Conservation (phyloP, 306 rosid genomes). For the Neltuma alba region DNA sequence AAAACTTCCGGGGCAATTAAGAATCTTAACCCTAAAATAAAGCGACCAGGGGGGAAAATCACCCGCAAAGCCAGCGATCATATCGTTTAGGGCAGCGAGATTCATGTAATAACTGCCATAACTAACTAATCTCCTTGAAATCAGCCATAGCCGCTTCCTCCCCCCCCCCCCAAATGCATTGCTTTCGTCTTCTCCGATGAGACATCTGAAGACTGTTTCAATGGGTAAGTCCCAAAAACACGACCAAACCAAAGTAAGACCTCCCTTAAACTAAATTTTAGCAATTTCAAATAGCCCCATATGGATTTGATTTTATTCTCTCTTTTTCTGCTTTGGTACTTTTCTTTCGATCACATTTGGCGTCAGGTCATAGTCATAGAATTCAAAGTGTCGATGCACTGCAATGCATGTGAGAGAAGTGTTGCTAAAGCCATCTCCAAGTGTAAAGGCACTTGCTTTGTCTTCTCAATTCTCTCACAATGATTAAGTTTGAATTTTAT, state of each 20-base stretch:
- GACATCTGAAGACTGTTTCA: neutral
- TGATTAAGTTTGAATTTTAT: neutral
- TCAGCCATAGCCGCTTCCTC: neutral
- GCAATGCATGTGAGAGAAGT: conserved; percentile 77
- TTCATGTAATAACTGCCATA: conserved; percentile 28
- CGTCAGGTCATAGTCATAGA: conserved; percentile 47
- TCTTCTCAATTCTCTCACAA: neutral
- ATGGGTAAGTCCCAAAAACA: conserved; percentile 62
- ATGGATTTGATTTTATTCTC: neutral
- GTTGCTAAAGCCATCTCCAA: conserved; percentile 71
- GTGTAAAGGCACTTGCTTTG: conserved; percentile 54
- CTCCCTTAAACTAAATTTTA: neutral
- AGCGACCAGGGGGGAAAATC: neutral
- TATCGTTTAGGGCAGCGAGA: neutral
- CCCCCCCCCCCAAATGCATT: neutral
- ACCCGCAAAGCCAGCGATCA: neutral
- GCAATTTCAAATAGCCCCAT: neutral
- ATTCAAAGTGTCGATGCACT: conserved; percentile 73
- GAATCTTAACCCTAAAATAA: too few species aligned
- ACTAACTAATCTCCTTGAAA: neutral
- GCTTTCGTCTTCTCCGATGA: neutral
- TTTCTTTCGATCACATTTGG: neutral
- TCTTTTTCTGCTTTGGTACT: neutral
- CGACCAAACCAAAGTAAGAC: conserved; percentile 44
- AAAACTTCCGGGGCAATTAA: too few species aligned